phyloP scores from a whole-genome alignment of 2,329 filamentous ascomycete genomes.

The Talaromyces albobiverticillius region DNA sequence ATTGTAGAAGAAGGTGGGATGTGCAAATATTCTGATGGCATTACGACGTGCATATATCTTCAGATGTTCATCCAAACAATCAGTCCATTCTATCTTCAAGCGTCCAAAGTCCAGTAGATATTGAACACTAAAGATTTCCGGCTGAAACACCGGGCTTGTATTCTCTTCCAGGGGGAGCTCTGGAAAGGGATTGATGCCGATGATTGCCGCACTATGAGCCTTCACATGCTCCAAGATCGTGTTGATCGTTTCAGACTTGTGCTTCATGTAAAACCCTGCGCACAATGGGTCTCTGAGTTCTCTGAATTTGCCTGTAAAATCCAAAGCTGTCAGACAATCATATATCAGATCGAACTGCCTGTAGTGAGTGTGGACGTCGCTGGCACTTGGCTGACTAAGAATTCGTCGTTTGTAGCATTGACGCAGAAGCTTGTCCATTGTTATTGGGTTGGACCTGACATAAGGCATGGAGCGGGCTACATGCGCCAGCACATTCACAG shows the following conservation, averaged over 20 bases:
- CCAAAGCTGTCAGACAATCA: constrained; percentile 10
- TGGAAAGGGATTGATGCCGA: background rate
- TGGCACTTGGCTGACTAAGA: constrained; percentile 1
- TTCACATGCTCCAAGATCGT: background rate
- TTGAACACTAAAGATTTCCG: constrained; percentile 1
- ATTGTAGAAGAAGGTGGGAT: constrained; percentile 11
- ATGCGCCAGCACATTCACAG: background rate
- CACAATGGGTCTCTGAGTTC: constrained; percentile 5
- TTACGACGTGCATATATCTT: constrained; percentile 8
- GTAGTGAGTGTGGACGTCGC: background rate
- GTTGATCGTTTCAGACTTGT: constrained; percentile 2
- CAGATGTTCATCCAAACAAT: constrained; percentile 11
- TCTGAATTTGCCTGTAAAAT: constrained; percentile 1
- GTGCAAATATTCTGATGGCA: constrained; percentile 7
- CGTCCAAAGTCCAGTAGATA: constrained; percentile 4
- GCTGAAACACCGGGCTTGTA: background rate
- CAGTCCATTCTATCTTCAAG: constrained; percentile 10
- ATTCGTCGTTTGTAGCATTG: constrained; percentile 9
- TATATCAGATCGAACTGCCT: constrained; percentile 8
- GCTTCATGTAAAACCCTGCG: background rate
- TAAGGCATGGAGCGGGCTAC: background rate
- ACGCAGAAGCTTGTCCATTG: constrained; percentile 11
- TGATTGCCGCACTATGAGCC: background rate
- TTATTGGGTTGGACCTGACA: background rate
- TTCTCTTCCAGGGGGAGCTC: constrained; percentile 7